Evolutionary conservation across 2,329 filamentous ascomycete species (phyloP).

Genomic region (Polytolypa hystricis): DNA sequence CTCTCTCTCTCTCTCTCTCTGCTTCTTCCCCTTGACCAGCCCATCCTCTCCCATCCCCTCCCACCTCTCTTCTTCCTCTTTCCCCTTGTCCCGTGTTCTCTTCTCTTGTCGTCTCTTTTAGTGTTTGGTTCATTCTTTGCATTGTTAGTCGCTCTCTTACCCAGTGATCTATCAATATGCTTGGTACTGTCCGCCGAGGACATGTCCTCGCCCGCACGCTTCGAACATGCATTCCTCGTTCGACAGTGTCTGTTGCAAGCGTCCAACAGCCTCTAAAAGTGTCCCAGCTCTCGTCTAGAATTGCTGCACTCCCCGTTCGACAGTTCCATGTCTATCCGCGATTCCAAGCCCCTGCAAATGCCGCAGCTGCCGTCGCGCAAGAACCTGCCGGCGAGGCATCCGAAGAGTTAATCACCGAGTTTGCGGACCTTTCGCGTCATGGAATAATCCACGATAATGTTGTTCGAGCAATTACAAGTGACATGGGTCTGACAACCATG

Average conservation of each 20-base stretch:
- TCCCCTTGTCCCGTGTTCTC: neutral
- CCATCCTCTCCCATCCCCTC: neutral
- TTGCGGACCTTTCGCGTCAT: conserved; percentile 27
- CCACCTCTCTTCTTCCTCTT: neutral
- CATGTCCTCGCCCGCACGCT: conserved; percentile 27
- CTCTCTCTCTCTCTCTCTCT: conserved; percentile 1
- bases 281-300: conserved; percentile 14
- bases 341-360: conserved; percentile 17
- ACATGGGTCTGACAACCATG: conserved; percentile 74
- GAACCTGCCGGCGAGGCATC: no score
- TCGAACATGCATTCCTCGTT: conserved; percentile 22
- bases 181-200: conserved; percentile 27
- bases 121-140: neutral
- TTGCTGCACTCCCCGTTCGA: conserved; percentile 13
- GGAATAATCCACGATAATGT: conserved; percentile 51
- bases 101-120: neutral
- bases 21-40: conserved; percentile 3
- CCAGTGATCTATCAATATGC: conserved; percentile 18
- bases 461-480: conserved; percentile 55
- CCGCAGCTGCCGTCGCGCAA: no score
- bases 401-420: conserved; percentile 28
- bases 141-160: neutral
- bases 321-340: conserved; percentile 23
- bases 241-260: conserved; percentile 15
- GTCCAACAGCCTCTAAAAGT: conserved; percentile 20